Conservation (phyloP, 2,329 filamentous ascomycete species). For the Metarhizium robertsii region DNA sequence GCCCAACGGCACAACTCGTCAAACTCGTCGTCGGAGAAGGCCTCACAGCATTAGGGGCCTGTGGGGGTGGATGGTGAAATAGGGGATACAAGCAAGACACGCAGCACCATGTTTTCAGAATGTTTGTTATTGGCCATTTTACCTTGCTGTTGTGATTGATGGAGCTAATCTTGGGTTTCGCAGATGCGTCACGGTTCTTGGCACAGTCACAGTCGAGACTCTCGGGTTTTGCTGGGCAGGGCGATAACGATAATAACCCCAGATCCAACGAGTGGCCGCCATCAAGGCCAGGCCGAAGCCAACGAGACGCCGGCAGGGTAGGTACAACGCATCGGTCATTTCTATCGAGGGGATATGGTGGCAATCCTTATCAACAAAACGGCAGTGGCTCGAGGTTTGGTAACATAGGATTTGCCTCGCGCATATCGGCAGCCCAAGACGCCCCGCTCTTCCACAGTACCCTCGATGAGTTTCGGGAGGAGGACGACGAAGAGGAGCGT, state of each 20-base stretch:
- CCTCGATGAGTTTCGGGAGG: constrained; percentile 81
- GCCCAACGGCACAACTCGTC: background rate
- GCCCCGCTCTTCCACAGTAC: constrained; percentile 93
- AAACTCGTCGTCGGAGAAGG: background rate
- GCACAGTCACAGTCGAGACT: constrained; percentile 92
- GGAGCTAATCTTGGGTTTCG: background rate
- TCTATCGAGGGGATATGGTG: constrained; percentile 37
- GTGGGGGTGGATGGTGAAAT: constrained; percentile 24
- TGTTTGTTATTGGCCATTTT: constrained; percentile 48
- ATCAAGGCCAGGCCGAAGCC: constrained; percentile 22
- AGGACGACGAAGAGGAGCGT: constrained; percentile 86
- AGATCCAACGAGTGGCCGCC: constrained; percentile 23
- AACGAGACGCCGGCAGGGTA: constrained; percentile 21
- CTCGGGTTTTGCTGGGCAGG: constrained; percentile 55
- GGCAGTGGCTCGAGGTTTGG: constrained; percentile 65
- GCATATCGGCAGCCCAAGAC: constrained; percentile 62
- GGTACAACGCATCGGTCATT: constrained; percentile 30
- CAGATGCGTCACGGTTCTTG: constrained; percentile 94
- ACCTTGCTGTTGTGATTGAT: background rate
- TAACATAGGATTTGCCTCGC: constrained; percentile 61
- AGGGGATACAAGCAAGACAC: constrained; percentile 7
- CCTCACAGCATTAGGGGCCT: constrained; percentile 9
- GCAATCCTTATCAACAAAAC: constrained; percentile 78
- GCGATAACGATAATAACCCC: constrained; percentile 28
- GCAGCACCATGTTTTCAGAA: constrained; percentile 54